Evolutionary conservation across 2,329 filamentous ascomycete genomes (phyloP), one percentile per base, ranked within the genome.

Genomic region (Clarireedia sp.): DNA sequence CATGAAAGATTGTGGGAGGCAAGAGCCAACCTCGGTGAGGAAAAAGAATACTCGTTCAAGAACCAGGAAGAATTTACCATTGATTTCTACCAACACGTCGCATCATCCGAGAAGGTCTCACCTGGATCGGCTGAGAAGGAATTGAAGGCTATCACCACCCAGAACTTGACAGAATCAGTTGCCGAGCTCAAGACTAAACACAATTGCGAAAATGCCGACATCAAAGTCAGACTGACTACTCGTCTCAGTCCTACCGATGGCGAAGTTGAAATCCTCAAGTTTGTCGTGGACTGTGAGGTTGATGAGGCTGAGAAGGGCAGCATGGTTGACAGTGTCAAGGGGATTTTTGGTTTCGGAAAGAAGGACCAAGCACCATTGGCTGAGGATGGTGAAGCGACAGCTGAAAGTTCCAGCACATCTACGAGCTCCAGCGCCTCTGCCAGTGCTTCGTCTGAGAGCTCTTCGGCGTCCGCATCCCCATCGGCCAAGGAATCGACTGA

Each of bases 271-370:
- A 79, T 97, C 51, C 71, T 80, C 55, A 82, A 82, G 64, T 87
- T 87, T n/a, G 79, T 79, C 55, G 85, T 94, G 5, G 91, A 91
- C 69, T 99, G 94, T 67, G 89, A 95, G 69, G 81, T 86, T 24
- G 88, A 95, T 51, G 79, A 78, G 4, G 70, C 73, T 8, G 83
- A 85, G 47, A 89, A 90, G 69, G 89, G 88, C 60, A 85, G 86
- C 51, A 81, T 97, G 48, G 88, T 96, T 48, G 92, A 96, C 67
- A 91, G 90, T 44, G 89, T 97, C 62, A 99, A 99, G 78, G 95
- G 91, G 61, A 81, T 96, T 60, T 95, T 99, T 68, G 94, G 94
- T 5, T 91, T 97, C 68, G 94, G 92, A 24, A 95, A 95, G 73
- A 87, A 87, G 33, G 88, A 92, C 55, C 87, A 96, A 72, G 78